Percentiles rank a stretch among this genome's conserved stretches.
phyloP scores from a whole-genome alignment of 495 filamentous ascomycete genomes.

The Mytilinidion resinicola region DNA sequence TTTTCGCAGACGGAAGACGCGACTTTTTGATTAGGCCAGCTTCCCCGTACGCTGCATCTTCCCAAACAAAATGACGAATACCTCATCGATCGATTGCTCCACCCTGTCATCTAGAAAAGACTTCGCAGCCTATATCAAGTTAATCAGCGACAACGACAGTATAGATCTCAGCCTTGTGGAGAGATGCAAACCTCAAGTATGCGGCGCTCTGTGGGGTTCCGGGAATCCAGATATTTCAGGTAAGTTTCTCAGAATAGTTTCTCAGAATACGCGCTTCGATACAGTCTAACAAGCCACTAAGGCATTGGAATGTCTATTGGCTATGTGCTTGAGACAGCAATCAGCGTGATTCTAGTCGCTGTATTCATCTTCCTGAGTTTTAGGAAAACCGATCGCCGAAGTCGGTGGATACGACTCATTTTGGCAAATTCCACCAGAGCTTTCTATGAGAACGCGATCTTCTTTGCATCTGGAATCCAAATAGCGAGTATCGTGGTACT shows the following conservation, averaged over 20 bases:
- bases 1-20: no score
- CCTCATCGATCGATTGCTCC: background rate
- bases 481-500: constrained; percentile 35
- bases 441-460: constrained; percentile 33
- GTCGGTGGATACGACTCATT: background rate
- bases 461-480: constrained; percentile 37
- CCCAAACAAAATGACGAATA: background rate
- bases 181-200: constrained; percentile 2
- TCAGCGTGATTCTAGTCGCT: background rate
- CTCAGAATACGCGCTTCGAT: background rate
- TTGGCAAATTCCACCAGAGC: background rate
- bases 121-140: background rate
- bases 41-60: no score
- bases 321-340: background rate
- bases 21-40: no score
- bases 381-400: background rate
- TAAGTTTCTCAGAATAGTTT: no score
- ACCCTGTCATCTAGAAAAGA: background rate
- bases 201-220: constrained; percentile 4
- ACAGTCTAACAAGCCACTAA: background rate
- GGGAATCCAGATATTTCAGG: constrained; percentile 6
- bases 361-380: background rate
- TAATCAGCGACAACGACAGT: background rate
- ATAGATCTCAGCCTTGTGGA: constrained; percentile 4
- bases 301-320: constrained; percentile 8